A percentile compares a stretch with the other conserved stretches of the same genome.
These are phyloP conservation scores for Aspergillus jensenii DNA, from an alignment of 2,329 filamentous ascomycete species.

Conservation along the genomic window DNA sequence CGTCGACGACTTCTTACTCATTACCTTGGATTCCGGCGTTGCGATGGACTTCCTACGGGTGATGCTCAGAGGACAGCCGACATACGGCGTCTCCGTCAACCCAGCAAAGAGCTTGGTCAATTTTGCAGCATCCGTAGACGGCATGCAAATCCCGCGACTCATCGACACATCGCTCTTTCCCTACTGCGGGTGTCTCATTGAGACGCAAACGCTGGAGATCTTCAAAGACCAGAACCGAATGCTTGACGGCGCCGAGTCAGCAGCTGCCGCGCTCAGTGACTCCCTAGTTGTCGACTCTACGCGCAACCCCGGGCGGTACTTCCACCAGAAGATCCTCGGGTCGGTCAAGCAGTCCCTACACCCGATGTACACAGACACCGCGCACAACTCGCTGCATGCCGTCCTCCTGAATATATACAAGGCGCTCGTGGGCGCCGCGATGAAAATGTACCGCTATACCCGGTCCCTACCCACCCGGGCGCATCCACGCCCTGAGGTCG, in stretches of 20 bases:
- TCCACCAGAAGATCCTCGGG: constrained; percentile 73
- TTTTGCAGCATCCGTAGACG: constrained; percentile 66
- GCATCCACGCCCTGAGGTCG: constrained; percentile 59
- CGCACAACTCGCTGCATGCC: constrained; percentile 68
- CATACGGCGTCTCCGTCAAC: constrained; percentile 79
- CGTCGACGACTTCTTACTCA: constrained; percentile 89
- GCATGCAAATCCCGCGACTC: constrained; percentile 52
- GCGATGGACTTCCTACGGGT: constrained; percentile 71
- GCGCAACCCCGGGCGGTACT: constrained; percentile 70
- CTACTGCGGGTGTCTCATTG: constrained; percentile 81
- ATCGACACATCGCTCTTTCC: constrained; percentile 61
- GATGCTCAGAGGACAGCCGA: constrained; percentile 76
- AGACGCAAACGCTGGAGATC: constrained; percentile 73
- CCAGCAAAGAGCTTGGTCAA: constrained; percentile 79
- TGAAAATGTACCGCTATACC: constrained; percentile 66
- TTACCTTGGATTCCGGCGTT: constrained; percentile 68
- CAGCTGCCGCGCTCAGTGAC: constrained; percentile 60
- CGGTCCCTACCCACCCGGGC: constrained; percentile 54
- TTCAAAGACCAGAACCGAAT: constrained; percentile 62
- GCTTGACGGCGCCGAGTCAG: constrained; percentile 49
- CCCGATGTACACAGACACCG: constrained; percentile 51
- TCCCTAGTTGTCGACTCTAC: constrained; percentile 77
- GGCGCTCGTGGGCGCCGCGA: constrained; percentile 75
- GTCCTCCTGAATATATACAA: constrained; percentile 73
- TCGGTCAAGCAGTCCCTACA: constrained; percentile 83